phyloP scores from a whole-genome alignment of 1,284 basidiomycete species.

The Volvariella surrecta region DNA sequence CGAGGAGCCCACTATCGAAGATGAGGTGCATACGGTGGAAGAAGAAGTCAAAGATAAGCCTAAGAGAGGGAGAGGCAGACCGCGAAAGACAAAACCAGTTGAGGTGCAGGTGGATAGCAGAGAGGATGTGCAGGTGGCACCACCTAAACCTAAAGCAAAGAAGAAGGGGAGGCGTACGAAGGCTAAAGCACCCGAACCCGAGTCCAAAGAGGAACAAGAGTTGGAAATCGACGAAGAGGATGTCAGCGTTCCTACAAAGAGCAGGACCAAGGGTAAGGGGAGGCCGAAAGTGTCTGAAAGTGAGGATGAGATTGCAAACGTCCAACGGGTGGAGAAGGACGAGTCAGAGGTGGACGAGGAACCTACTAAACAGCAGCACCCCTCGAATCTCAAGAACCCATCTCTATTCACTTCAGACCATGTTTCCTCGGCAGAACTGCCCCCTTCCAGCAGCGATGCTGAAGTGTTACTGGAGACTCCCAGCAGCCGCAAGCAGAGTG shows the following conservation, averaged over 20 bases:
- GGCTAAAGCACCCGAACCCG: conserved; percentile 7
- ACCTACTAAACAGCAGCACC: no score
- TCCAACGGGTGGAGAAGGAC: no score
- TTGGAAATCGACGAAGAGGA: conserved; percentile 11
- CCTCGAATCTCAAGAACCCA: no score
- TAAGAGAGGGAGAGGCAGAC: not conserved
- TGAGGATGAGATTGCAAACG: not conserved
- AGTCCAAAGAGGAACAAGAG: conserved; percentile 3
- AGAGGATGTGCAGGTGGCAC: conserved; percentile 9
- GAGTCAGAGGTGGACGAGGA: no score
- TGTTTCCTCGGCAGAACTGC: no score
- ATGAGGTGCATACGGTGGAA: not conserved
- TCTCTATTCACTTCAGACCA: no score
- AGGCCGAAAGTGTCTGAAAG: not conserved
- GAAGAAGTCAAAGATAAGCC: not conserved
- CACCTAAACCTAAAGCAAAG: conserved; percentile 7
- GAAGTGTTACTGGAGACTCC: no score
- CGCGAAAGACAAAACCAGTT: not conserved
- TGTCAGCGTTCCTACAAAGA: conserved; percentile 1
- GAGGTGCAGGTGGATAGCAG: conserved; percentile 8
- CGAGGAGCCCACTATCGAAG: not conserved
- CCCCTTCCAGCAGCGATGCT: no score
- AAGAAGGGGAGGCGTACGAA: conserved; percentile 1
- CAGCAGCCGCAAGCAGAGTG: no score
- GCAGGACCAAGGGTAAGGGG: conserved; percentile 5